These are phyloP conservation scores for Globisporangium radiosum DNA, from an alignment of 352 stramenopile species.

Conservation along the genomic window DNA sequence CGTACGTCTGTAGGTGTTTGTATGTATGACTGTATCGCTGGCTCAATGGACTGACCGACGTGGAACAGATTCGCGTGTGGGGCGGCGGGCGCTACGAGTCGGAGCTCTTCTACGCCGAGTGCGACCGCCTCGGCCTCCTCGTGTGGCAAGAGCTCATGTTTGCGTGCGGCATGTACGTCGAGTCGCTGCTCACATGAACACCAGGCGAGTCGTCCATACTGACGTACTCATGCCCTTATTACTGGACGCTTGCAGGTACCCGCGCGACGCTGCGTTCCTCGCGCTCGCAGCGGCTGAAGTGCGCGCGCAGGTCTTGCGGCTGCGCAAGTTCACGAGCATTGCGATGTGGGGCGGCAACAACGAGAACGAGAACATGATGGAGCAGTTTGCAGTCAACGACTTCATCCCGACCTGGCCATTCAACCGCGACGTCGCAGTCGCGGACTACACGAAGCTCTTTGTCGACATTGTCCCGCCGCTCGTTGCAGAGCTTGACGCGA, in stretches of 20 bases:
- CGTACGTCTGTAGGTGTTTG: neutral
- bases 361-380: conserved; percentile 87
- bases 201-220: no score
- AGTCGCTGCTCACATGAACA: neutral
- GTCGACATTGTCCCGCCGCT: conserved; percentile 61
- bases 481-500: conserved; percentile 40
- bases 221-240: neutral
- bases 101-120: conserved; percentile 75
- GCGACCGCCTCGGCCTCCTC: conserved; percentile 77
- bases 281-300: conserved; percentile 52
- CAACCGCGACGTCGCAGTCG: conserved; percentile 73
- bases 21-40: neutral
- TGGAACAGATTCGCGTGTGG: conserved; percentile 69
- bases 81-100: conserved; percentile 83
- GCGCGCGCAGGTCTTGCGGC: conserved; percentile 42
- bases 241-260: conserved; percentile 20
- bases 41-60: neutral
- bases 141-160: conserved; percentile 92
- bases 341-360: conserved; percentile 89
- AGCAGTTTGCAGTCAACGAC: conserved; percentile 50
- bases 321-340: conserved; percentile 79
- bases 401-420: conserved; percentile 54
- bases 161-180: conserved; percentile 74
- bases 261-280: conserved; percentile 59
- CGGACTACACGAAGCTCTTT: conserved; percentile 78